phyloP scores from a whole-genome alignment of 306 rosid genomes.

The Medicago lupulina region DNA sequence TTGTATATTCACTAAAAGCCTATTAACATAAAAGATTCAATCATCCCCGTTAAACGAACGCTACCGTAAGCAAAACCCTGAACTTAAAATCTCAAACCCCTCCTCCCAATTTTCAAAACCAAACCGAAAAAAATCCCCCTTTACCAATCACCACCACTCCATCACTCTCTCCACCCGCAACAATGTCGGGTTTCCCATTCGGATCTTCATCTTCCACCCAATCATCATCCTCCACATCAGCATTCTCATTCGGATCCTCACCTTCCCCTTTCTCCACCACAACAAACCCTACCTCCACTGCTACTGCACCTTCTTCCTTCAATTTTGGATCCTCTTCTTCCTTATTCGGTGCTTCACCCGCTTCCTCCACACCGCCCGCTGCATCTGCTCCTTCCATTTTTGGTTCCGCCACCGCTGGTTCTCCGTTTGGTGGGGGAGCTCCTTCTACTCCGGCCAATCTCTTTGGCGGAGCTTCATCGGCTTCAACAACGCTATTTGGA shows the following conservation, averaged over 20 bases:
- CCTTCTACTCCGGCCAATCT: conserved; percentile 33
- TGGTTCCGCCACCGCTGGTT: conserved; percentile 5
- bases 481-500: conserved; percentile 9
- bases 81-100: background rate
- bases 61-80: background rate
- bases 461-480: conserved; percentile 26
- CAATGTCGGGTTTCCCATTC: conserved; percentile 68
- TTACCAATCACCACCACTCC: too few relatives aligned
- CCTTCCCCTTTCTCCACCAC: conserved; percentile 30
- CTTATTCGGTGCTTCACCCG: too few relatives aligned
- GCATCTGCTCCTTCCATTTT: conserved; percentile 17
- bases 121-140: background rate
- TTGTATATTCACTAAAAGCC: too few relatives aligned
- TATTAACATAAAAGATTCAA: too few relatives aligned
- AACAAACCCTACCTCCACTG: conserved; percentile 52
- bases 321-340: conserved; percentile 11
- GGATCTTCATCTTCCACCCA: conserved; percentile 51
- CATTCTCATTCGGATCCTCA: conserved; percentile 38
- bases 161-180: background rate
- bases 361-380: conserved; percentile 13
- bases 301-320: conserved; percentile 39
- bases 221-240: conserved; percentile 35
- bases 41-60: too few relatives aligned
- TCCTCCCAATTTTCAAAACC: conserved; percentile 19
- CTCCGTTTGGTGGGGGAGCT: conserved; percentile 34